Evolutionary conservation across 768 basidiomycete genomes (phyloP).

Genomic region (Leccinellum luteum): DNA sequence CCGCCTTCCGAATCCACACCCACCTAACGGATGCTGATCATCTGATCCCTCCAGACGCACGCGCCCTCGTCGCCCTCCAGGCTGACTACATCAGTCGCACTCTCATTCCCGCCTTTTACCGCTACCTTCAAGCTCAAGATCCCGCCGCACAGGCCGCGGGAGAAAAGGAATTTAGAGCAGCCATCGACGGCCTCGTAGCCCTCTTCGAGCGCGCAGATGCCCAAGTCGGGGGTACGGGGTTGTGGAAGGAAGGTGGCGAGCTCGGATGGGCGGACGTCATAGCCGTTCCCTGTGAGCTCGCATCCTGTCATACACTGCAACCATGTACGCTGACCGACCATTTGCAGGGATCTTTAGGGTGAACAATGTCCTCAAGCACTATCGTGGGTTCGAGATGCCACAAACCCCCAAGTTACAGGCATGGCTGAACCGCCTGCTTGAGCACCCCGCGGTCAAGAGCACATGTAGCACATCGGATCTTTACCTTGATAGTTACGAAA

Average conservation of each 20-base stretch:
- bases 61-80: constrained; percentile 65
- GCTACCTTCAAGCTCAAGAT: constrained; percentile 71
- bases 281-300: constrained; percentile 62
- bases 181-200: constrained; percentile 48
- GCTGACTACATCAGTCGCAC: constrained; percentile 63
- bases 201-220: constrained; percentile 52
- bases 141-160: constrained; percentile 45
- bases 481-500: constrained; percentile 71
- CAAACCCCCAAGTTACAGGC: constrained; percentile 44
- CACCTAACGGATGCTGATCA: neutral
- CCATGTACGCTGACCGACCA: neutral
- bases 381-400: constrained; percentile 63
- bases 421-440: constrained; percentile 54
- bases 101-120: constrained; percentile 71
- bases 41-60: constrained; percentile 47
- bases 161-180: constrained; percentile 52
- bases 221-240: constrained; percentile 49
- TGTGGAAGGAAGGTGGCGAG: constrained; percentile 58
- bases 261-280: constrained; percentile 66
- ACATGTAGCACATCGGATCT: constrained; percentile 69
- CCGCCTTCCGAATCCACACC: neutral
- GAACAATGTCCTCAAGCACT: constrained; percentile 59
- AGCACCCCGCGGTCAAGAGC: constrained; percentile 59
- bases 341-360: constrained; percentile 67
- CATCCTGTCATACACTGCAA: neutral